Percentiles rank a stretch among this genome's conserved stretches.
Conservation (phyloP, 1,139 yeast genomes). For the Pichia sp. region DNA sequence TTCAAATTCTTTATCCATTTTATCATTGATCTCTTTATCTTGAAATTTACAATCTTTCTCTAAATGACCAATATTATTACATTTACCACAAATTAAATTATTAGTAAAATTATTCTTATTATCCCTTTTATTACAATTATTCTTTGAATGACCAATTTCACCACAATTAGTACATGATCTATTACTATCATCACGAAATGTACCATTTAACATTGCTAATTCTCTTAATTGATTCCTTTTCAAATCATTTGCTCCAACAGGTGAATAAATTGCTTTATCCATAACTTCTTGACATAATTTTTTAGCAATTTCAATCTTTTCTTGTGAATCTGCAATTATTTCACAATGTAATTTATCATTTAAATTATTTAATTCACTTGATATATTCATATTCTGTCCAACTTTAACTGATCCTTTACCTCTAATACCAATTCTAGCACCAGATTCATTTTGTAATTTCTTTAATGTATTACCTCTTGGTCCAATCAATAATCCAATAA, state of each 20-base stretch:
- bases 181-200: slow-evolving; percentile 67
- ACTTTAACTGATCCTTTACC: slow-evolving; percentile 95
- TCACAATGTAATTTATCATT: slow-evolving; percentile 86
- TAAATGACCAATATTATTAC: slow-evolving; percentile 82
- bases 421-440: slow-evolving; percentile 79
- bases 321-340: slow-evolving; percentile 77
- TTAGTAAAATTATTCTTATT: slow-evolving; percentile 45
- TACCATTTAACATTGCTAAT: slow-evolving; percentile 90
- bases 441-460: slow-evolving; percentile 72
- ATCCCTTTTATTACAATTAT: slow-evolving; percentile 50
- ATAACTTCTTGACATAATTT: slow-evolving; percentile 69
- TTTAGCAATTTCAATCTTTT: slow-evolving; percentile 68
- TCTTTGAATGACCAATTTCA: slow-evolving; percentile 51
- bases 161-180: slow-evolving; percentile 58
- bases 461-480: slow-evolving; percentile 92
- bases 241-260: slow-evolving; percentile 87
- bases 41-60: slow-evolving; percentile 71
- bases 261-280: slow-evolving; percentile 76
- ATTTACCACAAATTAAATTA: slow-evolving; percentile 60
- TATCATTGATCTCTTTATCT: slow-evolving; percentile 14
- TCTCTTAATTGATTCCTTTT: slow-evolving; percentile 89
- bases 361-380: slow-evolving; percentile 41
- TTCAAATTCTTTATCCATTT: slow-evolving; percentile 40
- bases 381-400: slow-evolving; percentile 56
- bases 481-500: slow-evolving; percentile 84